Evolutionary conservation across 805 yeast genomes (phyloP).

Genomic region (Candida vaughaniae): DNA sequence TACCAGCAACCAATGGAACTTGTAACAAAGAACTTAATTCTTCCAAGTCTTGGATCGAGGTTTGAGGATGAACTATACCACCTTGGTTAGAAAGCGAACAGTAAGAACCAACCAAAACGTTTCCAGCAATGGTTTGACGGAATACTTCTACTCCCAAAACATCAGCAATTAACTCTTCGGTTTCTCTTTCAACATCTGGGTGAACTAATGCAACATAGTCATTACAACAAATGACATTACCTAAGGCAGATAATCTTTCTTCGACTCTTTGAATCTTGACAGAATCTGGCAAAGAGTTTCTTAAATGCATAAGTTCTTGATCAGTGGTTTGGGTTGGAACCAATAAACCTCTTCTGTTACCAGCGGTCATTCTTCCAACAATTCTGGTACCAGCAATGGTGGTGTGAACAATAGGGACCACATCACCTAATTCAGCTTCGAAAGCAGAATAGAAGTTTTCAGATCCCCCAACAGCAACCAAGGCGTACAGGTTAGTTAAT

Average conservation of each 20-base stretch:
- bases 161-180: constrained; percentile 97
- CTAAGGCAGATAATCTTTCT: constrained; percentile 94
- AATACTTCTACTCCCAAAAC: constrained; percentile 98
- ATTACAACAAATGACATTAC: constrained; percentile 97
- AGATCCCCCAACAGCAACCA: constrained; percentile 97
- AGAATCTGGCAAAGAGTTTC: constrained; percentile 93
- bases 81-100: constrained; percentile 96
- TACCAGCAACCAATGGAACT: constrained; percentile 98
- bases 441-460: constrained; percentile 83
- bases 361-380: constrained; percentile 97
- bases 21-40: constrained; percentile 93
- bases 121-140: constrained; percentile 98
- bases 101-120: constrained; percentile 95
- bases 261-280: constrained; percentile 97
- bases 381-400: constrained; percentile 98
- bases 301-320: constrained; percentile 94
- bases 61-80: constrained; percentile 97
- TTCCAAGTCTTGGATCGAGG: constrained; percentile 96
- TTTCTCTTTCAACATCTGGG: constrained; percentile 98
- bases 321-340: constrained; percentile 98
- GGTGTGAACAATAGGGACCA: constrained; percentile 93
- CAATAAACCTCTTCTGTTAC: constrained; percentile 93
- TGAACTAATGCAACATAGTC: constrained; percentile 98
- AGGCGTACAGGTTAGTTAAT: constrained; percentile 91
- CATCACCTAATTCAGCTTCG: constrained; percentile 96